Evolutionary conservation across 805 yeast genomes (phyloP).

Genomic region (Candida sphagnicola): DNA sequence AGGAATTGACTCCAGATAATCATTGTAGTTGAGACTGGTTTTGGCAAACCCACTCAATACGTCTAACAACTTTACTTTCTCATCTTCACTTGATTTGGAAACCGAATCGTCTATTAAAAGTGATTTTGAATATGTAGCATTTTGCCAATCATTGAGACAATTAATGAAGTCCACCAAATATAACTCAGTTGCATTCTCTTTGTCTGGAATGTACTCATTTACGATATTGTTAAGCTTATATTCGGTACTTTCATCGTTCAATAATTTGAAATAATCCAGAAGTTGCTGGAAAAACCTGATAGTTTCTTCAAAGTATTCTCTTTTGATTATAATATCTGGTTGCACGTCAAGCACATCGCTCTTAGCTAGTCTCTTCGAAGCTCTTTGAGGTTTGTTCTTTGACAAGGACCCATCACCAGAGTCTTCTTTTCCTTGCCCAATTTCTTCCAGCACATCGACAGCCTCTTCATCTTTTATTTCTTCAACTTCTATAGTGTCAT

Average conservation of each 20-base stretch:
- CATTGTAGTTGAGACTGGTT: background rate
- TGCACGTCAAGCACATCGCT: constrained; percentile 15
- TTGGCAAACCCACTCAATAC: constrained; percentile 31
- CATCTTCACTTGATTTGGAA: constrained; percentile 19
- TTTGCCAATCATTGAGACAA: constrained; percentile 26
- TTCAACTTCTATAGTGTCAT: background rate
- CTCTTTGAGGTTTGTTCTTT: constrained; percentile 29
- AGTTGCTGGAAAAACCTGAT: constrained; percentile 19
- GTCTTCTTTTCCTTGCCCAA: constrained; percentile 10
- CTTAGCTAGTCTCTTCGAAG: constrained; percentile 30
- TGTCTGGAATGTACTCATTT: constrained; percentile 11
- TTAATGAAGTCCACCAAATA: constrained; percentile 21
- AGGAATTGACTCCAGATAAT: constrained; percentile 3
- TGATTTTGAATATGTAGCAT: constrained; percentile 10
- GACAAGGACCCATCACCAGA: too few species aligned
- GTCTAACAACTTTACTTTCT: constrained; percentile 29
- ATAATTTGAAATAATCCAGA: constrained; percentile 11
- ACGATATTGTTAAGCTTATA: constrained; percentile 8
- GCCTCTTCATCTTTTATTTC: background rate
- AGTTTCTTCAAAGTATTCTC: constrained; percentile 24
- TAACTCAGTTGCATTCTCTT: constrained; percentile 2
- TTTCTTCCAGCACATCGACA: background rate
- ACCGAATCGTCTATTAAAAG: constrained; percentile 12
- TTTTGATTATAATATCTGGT: constrained; percentile 19
- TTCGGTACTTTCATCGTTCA: constrained; percentile 1